These are phyloP conservation scores for Venturia carpophila DNA, from an alignment of 2,329 filamentous ascomycete species.

Conservation along the genomic window DNA sequence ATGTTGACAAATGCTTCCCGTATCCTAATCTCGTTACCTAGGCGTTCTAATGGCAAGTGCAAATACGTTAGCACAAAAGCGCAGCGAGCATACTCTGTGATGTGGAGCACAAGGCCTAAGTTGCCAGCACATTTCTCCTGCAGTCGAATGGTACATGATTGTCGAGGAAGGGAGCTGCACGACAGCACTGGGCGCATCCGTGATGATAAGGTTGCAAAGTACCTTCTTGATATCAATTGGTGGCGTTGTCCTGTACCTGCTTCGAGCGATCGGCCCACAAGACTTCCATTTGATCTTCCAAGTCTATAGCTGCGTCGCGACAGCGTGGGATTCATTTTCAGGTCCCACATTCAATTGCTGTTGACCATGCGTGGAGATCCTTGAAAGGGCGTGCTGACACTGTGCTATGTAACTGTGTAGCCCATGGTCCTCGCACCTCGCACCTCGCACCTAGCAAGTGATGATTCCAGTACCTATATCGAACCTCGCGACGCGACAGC, in stretches of 20 bases:
- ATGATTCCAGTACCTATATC: neutral
- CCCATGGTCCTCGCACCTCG: conserved; percentile 2
- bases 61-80: neutral
- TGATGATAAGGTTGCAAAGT: neutral
- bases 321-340: conserved; percentile 7
- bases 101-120: neutral
- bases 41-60: neutral
- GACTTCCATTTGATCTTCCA: neutral
- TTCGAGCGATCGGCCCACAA: neutral
- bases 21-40: neutral
- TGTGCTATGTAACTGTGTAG: neutral
- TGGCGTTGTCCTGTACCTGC: neutral
- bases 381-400: neutral
- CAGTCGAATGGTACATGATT: neutral
- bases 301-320: neutral
- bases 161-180: neutral
- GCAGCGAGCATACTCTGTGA: neutral
- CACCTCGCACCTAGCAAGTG: neutral
- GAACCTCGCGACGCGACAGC: neutral
- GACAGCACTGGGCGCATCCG: neutral
- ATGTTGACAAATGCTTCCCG: conserved; percentile 6
- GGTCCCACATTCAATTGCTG: neutral
- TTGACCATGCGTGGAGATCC: neutral
- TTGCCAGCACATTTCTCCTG: neutral
- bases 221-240: neutral